Conservation (phyloP, 1,284 basidiomycete genomes). For the Ustanciosporium gigantosporum region DNA sequence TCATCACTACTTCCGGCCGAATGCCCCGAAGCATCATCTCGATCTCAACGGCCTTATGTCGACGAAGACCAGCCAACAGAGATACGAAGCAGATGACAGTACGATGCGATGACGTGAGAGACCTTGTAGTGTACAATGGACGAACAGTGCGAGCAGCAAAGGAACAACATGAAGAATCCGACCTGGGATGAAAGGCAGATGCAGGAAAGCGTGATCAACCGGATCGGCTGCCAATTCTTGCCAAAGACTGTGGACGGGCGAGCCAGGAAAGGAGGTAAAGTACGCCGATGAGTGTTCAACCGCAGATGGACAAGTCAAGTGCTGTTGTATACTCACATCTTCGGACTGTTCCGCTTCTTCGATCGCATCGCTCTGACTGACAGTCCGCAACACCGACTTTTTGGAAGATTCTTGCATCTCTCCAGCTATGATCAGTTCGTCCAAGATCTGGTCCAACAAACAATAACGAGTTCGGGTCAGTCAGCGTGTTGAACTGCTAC, state of each 20-base stretch:
- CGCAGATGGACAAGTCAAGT: neutral
- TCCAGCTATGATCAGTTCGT: conserved; percentile 96
- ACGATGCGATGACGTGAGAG: too few relatives aligned
- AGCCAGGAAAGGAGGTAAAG: neutral
- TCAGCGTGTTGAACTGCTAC: neutral
- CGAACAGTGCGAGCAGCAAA: too few relatives aligned
- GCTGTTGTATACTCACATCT: conserved; percentile 47
- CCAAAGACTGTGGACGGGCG: conserved; percentile 28
- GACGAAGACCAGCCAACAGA: too few relatives aligned
- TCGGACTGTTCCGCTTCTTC: conserved; percentile 62
- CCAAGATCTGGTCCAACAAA: conserved; percentile 65
- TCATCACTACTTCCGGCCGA: too few relatives aligned
- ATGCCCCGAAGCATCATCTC: too few relatives aligned
- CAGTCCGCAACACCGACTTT: conserved; percentile 89
- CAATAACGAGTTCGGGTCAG: neutral
- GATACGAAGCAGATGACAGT: too few relatives aligned
- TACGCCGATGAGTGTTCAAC: neutral
- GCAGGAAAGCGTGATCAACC: too few relatives aligned
- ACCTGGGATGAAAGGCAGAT: too few relatives aligned
- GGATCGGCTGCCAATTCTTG: conserved; percentile 52
- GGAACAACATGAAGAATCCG: too few relatives aligned
- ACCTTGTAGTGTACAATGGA: too few relatives aligned
- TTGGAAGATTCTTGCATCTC: conserved; percentile 98
- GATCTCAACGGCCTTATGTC: too few relatives aligned
- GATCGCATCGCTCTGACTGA: conserved; percentile 64